A percentile compares a stretch with the other conserved stretches of the same genome.
Conservation (phyloP, 2,329 filamentous ascomycete species). For the Blumeria graminis region DNA sequence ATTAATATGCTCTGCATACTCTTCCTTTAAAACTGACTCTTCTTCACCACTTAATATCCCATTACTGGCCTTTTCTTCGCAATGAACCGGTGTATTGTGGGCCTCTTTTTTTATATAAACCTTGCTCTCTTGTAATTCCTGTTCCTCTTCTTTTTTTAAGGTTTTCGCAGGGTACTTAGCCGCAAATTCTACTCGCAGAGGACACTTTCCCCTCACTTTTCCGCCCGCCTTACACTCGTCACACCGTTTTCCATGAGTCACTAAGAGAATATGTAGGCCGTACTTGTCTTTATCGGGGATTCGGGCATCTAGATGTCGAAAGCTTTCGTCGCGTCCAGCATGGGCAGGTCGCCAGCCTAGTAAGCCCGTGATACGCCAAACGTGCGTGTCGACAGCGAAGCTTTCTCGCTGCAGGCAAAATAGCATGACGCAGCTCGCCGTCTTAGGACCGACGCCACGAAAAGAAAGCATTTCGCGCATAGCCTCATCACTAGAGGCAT, state of each 20-base stretch:
- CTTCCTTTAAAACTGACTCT: neutral
- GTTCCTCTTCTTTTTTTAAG: neutral
- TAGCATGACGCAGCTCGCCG: conserved; percentile 29
- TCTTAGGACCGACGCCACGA: conserved; percentile 31
- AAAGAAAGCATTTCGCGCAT: conserved; percentile 26
- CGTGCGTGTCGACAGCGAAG: conserved; percentile 34
- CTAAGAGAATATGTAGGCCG: conserved; percentile 28
- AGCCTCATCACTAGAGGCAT: conserved; percentile 20
- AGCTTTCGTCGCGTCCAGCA: conserved; percentile 22
- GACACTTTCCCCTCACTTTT: neutral
- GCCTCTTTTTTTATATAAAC: neutral
- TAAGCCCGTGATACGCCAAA: conserved; percentile 26
- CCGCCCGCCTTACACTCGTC: conserved; percentile 19
- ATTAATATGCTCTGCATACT: neutral
- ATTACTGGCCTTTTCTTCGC: neutral
- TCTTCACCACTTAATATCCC: neutral
- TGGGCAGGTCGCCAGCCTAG: conserved; percentile 30
- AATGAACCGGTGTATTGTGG: neutral
- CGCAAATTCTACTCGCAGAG: conserved; percentile 1
- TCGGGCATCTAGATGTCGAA: conserved; percentile 26
- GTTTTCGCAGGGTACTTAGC: neutral
- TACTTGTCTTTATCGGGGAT: conserved; percentile 30
- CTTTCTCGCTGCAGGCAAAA: conserved; percentile 28
- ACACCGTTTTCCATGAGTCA: conserved; percentile 27
- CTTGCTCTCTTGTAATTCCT: neutral